Evolutionary conservation across 306 rosid species (phyloP).

Genomic region (Sindora glabra): DNA sequence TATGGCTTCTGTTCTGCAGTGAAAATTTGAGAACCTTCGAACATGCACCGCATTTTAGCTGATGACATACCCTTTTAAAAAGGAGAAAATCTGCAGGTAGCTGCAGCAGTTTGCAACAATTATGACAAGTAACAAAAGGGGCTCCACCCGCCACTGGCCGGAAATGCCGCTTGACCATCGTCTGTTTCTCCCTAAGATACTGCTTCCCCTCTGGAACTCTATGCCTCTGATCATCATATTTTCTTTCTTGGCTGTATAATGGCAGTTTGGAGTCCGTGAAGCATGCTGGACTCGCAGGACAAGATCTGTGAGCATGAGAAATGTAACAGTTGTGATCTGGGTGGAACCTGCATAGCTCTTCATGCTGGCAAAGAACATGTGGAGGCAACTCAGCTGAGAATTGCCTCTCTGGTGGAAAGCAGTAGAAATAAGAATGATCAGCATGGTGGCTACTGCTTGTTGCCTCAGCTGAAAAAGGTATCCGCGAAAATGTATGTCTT

Average conservation of each 20-base stretch:
- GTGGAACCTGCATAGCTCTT: constrained; percentile 26
- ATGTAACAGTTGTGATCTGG: constrained; percentile 28
- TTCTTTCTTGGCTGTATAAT: constrained; percentile 27
- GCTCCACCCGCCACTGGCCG: constrained; percentile 85
- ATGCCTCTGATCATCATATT: constrained; percentile 37
- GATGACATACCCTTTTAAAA: constrained; percentile 44
- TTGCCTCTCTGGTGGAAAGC: constrained; percentile 35
- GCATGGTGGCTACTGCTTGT: constrained; percentile 40
- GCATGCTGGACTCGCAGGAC: constrained; percentile 43
- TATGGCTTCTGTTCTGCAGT: constrained; percentile 39
- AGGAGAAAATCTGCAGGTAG: constrained; percentile 78
- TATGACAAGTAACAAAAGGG: constrained; percentile 68
- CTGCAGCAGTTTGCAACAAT: constrained; percentile 55
- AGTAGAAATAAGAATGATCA: constrained; percentile 36
- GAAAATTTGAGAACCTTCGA: constrained; percentile 72
- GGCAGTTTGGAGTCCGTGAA: constrained; percentile 29
- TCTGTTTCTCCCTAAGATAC: constrained; percentile 38
- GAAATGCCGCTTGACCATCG: constrained; percentile 48
- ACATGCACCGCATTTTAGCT: constrained; percentile 76
- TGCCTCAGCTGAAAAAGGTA: constrained; percentile 69
- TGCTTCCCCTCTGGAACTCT: constrained; percentile 30
- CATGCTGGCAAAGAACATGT: constrained; percentile 17
- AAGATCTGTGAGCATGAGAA: constrained; percentile 26
- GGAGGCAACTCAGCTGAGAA: constrained; percentile 45
- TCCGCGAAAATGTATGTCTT: constrained; percentile 29